Conservation (phyloP, 345 rosid species). For the Rhodamnia argentea region DNA sequence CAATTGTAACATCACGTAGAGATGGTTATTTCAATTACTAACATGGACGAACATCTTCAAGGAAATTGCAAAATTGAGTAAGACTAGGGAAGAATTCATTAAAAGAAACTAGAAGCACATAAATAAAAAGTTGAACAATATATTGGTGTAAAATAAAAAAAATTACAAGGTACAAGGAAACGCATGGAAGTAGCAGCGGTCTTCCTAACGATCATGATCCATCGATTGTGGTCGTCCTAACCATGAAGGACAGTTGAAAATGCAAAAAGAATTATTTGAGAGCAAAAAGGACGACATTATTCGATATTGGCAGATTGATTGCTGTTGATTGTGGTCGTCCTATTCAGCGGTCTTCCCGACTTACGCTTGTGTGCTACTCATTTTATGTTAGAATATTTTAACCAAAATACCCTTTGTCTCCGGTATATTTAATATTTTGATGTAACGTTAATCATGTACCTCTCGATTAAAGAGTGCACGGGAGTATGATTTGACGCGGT, state of each 20-base stretch:
- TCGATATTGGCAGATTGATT: too few species aligned
- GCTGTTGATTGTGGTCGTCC: too few species aligned
- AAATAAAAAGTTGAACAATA: neutral
- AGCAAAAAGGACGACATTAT: too few species aligned
- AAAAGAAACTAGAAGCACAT: too few species aligned
- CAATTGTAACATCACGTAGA: neutral
- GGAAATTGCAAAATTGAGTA: too few species aligned
- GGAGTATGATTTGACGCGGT: rapidly evolving
- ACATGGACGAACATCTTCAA: too few species aligned
- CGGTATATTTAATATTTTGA: neutral
- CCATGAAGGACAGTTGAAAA: too few species aligned
- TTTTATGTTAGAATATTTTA: neutral
- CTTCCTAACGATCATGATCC: neutral
- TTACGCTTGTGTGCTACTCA: too few species aligned
- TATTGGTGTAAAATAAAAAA: neutral
- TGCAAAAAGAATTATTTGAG: too few species aligned
- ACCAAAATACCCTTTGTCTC: neutral
- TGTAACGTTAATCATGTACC: neutral
- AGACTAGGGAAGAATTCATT: too few species aligned
- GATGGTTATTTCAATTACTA: neutral
- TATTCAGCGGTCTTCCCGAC: too few species aligned
- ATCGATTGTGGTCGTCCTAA: neutral
- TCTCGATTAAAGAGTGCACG: neutral
- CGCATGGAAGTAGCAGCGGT: neutral
- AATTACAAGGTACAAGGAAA: neutral